Percentiles rank a stretch among this genome's conserved stretches.
These are phyloP conservation scores for Astrephomene gubernaculifera DNA, from an alignment of 139 green algal genomes.

Conservation along the genomic window DNA sequence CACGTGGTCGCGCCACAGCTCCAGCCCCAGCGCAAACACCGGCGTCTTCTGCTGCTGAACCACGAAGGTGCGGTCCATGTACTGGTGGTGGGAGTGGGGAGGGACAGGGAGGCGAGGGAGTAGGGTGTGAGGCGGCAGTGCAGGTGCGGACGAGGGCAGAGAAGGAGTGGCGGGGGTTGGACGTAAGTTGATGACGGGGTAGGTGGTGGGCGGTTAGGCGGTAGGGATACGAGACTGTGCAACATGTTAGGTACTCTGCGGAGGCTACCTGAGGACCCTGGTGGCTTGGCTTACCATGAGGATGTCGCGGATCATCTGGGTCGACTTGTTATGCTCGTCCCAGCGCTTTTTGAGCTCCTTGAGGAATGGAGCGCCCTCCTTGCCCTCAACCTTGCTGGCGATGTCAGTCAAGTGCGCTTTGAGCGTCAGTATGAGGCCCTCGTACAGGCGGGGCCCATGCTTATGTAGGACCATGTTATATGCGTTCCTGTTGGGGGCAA, in stretches of 20 bases:
- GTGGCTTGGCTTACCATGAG: constrained; percentile 89
- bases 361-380: constrained; percentile 87
- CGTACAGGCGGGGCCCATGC: constrained; percentile 94
- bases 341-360: constrained; percentile 88
- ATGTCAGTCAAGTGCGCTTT: constrained; percentile 81
- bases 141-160: too few species aligned
- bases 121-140: background rate
- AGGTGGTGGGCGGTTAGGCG: too few species aligned
- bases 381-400: constrained; percentile 75
- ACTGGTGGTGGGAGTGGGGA: constrained; percentile 63
- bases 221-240: too few species aligned
- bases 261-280: background rate
- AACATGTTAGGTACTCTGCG: background rate
- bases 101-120: background rate
- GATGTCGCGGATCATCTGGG: constrained; percentile 98
- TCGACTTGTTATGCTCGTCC: constrained; percentile 94
- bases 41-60: constrained; percentile 87
- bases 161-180: too few species aligned
- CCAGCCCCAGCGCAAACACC: constrained; percentile 93
- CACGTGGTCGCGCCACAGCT: constrained; percentile 93
- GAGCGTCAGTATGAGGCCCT: constrained; percentile 83
- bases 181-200: too few species aligned
- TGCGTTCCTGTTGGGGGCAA: constrained; percentile 82
- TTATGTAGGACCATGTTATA: constrained; percentile 99
- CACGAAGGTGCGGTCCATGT: constrained; percentile 99